Conservation (phyloP, 176 grass and related monocot species). For the Otatea glauca region DNA sequence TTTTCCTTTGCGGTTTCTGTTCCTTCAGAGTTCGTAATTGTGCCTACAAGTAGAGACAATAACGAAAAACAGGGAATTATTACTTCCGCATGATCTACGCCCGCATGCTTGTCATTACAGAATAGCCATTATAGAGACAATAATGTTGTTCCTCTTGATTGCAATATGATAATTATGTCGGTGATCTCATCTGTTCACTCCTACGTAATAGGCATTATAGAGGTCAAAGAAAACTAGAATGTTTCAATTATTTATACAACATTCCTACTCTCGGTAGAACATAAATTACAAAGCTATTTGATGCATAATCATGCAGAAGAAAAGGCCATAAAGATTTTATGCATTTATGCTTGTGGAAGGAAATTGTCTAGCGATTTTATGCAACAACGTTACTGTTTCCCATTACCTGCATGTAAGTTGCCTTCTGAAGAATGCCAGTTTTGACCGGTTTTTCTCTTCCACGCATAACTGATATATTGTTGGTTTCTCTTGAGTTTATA, state of each 20-base stretch:
- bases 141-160: neutral
- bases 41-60: neutral
- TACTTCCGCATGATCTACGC: neutral
- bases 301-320: too few species aligned
- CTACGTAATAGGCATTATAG: neutral
- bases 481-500: neutral
- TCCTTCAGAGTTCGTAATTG: too few species aligned
- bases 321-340: too few species aligned
- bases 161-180: neutral
- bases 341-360: neutral
- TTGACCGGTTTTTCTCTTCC: neutral
- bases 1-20: too few species aligned
- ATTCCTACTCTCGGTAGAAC: neutral
- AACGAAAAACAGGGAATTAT: neutral
- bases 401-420: neutral
- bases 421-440: neutral
- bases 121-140: conserved; percentile 1
- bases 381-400: neutral
- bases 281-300: neutral
- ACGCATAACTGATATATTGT: neutral
- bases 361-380: conserved; percentile 3
- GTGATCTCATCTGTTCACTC: neutral
- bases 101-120: neutral
- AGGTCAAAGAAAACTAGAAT: neutral
- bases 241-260: neutral